Percentiles rank a stretch among this genome's conserved stretches.
Conservation (phyloP, 2,329 filamentous ascomycete species). For the Phyllosticta citriasiana region DNA sequence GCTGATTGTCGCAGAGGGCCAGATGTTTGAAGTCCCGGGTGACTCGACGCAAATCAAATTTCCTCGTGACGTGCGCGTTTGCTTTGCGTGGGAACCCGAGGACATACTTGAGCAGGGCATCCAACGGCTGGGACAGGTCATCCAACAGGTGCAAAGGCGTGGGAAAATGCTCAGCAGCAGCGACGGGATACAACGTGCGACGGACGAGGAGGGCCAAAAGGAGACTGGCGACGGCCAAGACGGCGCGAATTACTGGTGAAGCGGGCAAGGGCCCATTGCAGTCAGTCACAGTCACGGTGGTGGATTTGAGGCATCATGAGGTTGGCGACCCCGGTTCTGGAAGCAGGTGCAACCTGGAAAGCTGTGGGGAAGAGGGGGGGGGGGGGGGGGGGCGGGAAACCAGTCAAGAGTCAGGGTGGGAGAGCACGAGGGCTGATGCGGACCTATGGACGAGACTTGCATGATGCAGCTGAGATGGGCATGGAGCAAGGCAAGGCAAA, state of each 20-base stretch:
- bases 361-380: neutral
- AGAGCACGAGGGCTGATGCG: neutral
- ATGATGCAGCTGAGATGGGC: neutral
- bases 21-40: slow-evolving; percentile 52
- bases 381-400: neutral
- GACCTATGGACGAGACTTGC: neutral
- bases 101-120: slow-evolving; percentile 58
- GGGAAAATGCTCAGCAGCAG: neutral
- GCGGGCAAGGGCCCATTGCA: neutral
- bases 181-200: slow-evolving; percentile 13
- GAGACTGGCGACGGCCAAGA: slow-evolving; percentile 7
- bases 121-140: slow-evolving; percentile 46
- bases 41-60: slow-evolving; percentile 45
- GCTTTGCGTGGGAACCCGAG: slow-evolving; percentile 60
- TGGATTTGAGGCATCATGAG: slow-evolving; percentile 1
- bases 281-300: neutral
- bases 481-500: neutral
- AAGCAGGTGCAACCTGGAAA: slow-evolving; percentile 5
- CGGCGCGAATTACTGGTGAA: slow-evolving; percentile 24
- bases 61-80: slow-evolving; percentile 51
- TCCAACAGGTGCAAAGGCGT: slow-evolving; percentile 29
- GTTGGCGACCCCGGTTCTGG: slow-evolving; percentile 6
- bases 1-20: slow-evolving; percentile 57
- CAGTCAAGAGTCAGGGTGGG: neutral
- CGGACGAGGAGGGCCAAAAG: neutral